These are phyloP conservation scores for Acacia acuminata DNA, from an alignment of 306 rosid genomes.

Conservation along the genomic window DNA sequence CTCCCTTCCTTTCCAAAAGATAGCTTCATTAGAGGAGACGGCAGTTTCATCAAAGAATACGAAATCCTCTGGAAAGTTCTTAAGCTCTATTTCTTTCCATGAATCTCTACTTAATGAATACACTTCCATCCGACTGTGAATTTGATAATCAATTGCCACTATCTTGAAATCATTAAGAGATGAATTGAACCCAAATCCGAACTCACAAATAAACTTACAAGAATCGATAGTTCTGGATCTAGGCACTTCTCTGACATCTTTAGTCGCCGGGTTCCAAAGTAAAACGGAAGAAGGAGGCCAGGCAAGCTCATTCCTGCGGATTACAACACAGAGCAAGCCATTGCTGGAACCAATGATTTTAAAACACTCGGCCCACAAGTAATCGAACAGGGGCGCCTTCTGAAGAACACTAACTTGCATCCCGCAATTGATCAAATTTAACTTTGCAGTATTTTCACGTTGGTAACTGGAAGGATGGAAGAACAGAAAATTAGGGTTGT, in stretches of 20 bases:
- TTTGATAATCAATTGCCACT: neutral
- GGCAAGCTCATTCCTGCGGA: neutral
- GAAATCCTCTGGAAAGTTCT: neutral
- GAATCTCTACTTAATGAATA: neutral
- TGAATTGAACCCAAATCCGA: neutral
- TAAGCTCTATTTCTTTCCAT: neutral
- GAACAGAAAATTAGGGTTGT: neutral
- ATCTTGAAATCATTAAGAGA: neutral
- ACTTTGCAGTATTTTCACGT: fast-evolving
- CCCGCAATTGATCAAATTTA: neutral
- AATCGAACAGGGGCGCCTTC: neutral
- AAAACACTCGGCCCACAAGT: neutral
- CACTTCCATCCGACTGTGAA: neutral
- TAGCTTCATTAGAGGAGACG: neutral
- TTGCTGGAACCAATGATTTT: neutral
- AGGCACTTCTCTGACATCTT: neutral
- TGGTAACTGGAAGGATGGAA: too few species aligned
- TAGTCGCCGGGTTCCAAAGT: neutral
- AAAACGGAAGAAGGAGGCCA: neutral
- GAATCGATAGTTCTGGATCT: neutral
- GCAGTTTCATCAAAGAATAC: neutral
- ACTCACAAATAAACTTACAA: neutral
- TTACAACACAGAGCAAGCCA: neutral
- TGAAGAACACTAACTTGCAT: neutral
- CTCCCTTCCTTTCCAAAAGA: neutral